Conservation (phyloP, 2,329 filamentous ascomycete genomes). For the Colletotrichum endophyticum region DNA sequence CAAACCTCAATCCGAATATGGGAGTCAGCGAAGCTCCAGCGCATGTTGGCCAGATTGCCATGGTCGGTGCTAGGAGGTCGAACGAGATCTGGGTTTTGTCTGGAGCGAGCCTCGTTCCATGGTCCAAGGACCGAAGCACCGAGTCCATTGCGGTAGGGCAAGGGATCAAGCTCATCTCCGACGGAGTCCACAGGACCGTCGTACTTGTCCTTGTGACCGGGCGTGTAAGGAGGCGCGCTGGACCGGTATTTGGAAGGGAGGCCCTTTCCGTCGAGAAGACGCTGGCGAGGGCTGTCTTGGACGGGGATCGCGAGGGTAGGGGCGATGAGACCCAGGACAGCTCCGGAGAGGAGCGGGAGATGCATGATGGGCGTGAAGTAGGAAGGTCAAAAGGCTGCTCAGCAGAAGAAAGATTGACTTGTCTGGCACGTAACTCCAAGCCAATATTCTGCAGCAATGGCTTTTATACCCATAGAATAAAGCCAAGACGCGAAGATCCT, state of each 20-base stretch:
- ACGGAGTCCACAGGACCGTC: slow-evolving; percentile 67
- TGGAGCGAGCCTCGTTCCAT: slow-evolving; percentile 71
- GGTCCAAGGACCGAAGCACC: slow-evolving; percentile 73
- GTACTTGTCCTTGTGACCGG: slow-evolving; percentile 63
- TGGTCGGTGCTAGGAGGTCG: slow-evolving; percentile 76
- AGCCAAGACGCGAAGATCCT: neutral
- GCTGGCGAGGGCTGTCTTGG: slow-evolving; percentile 59
- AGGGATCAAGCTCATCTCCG: slow-evolving; percentile 64
- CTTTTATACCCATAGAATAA: neutral
- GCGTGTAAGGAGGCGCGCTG: slow-evolving; percentile 58
- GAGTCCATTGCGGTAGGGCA: slow-evolving; percentile 68
- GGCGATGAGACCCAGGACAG: neutral
- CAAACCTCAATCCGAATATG: slow-evolving; percentile 67
- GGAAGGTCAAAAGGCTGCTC: neutral
- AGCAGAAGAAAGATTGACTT: neutral
- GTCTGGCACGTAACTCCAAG: neutral
- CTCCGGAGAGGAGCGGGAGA: neutral
- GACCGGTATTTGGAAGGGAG: slow-evolving; percentile 48
- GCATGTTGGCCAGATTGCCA: slow-evolving; percentile 73
- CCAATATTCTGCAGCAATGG: neutral
- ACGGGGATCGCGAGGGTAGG: slow-evolving; percentile 1
- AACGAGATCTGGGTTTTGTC: slow-evolving; percentile 74
- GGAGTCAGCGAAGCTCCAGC: slow-evolving; percentile 73
- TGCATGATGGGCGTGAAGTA: neutral
- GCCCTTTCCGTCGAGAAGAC: slow-evolving; percentile 54